phyloP scores from a whole-genome alignment of 805 yeast species.

The Starmerella bacillaris region DNA sequence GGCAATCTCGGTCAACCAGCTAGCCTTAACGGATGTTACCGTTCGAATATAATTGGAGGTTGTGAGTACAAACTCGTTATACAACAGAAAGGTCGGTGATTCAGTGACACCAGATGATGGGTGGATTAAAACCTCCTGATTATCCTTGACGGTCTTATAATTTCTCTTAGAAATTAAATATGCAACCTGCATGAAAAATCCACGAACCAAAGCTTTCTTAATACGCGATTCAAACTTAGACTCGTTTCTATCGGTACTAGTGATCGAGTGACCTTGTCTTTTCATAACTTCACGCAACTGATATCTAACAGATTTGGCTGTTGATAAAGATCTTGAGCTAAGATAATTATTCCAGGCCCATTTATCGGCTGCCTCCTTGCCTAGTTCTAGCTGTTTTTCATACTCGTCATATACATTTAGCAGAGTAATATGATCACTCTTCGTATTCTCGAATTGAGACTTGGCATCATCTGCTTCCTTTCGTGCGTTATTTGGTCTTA shows the following conservation, averaged over 20 bases:
- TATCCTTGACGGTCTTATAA: constrained; percentile 84
- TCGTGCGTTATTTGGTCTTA: constrained; percentile 75
- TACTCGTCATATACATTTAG: constrained; percentile 78
- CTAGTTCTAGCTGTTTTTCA: constrained; percentile 19
- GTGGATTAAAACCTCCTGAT: constrained; percentile 86
- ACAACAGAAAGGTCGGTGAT: constrained; percentile 82
- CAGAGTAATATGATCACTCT: constrained; percentile 86
- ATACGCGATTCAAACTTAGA: constrained; percentile 55
- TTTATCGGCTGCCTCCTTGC: constrained; percentile 25
- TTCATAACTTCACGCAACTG: constrained; percentile 77
- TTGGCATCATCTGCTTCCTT: constrained; percentile 86
- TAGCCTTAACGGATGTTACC: constrained; percentile 77
- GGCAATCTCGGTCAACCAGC: constrained; percentile 73
- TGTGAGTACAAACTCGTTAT: constrained; percentile 88
- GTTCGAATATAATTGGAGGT: constrained; percentile 88
- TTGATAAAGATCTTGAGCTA: constrained; percentile 62
- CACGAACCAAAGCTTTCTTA: constrained; percentile 72
- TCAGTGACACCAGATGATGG: constrained; percentile 71
- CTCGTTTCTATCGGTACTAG: constrained; percentile 49
- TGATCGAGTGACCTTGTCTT: constrained; percentile 53
- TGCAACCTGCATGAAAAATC: constrained; percentile 97
- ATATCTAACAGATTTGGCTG: constrained; percentile 72
- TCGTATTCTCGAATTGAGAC: constrained; percentile 72
- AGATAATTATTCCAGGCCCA: constrained; percentile 90
- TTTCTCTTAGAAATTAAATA: constrained; percentile 51